Base-by-base conservation (phyloP, 1,284 basidiomycete genomes). In the Moesziomyces sp. region DNA sequence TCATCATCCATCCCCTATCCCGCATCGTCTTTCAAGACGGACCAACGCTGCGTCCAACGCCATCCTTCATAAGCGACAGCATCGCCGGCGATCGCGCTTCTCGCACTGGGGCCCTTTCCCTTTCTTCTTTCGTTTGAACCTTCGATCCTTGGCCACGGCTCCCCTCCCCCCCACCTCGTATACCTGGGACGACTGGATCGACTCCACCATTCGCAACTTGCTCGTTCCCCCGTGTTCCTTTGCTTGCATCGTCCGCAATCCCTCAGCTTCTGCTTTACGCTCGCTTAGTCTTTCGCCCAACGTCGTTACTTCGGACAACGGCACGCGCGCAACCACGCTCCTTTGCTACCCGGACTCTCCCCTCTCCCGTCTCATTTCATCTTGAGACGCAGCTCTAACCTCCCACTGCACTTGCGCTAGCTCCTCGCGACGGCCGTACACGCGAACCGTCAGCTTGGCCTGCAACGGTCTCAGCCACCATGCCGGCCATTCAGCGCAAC, bases 401-500 rank as follows among this genome's bases (percentile, higher is more conserved):
- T 7, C 33, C 16, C 16, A 42, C 30, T 11, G 30, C 30, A 8
- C 30, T 30, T 30, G 30, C 30, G 30, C 30, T 8, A 30, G 30
- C 30, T 30, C 33, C 18, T n/a, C 8, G 45, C 19, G 9, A 45
- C 43, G 13, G 23, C 35, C 5, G 45, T 46, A 30, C 43, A 59
- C 51, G 48, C 48, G 3, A n/a, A 52, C 47, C 21, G 28, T 40
- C 24, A 28, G 26, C 21, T 24, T 28, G 9, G 40, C 24, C 24
- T 26, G 23, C 49, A 45, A 16, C 19, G 13, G n/a, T 38, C 14
- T 3, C 16, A 19, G 54, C 16, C 58, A 72, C 14, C 40, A 67
- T 72, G 69, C 58, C 70, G 11, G 59, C 35, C 48, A 61, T 72
- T 24, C 56, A 69, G 58, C 66, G 72, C 43, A 74, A 74, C 54